Conservation (phyloP, 805 yeast species). For the Yarrowia keelungensis region DNA sequence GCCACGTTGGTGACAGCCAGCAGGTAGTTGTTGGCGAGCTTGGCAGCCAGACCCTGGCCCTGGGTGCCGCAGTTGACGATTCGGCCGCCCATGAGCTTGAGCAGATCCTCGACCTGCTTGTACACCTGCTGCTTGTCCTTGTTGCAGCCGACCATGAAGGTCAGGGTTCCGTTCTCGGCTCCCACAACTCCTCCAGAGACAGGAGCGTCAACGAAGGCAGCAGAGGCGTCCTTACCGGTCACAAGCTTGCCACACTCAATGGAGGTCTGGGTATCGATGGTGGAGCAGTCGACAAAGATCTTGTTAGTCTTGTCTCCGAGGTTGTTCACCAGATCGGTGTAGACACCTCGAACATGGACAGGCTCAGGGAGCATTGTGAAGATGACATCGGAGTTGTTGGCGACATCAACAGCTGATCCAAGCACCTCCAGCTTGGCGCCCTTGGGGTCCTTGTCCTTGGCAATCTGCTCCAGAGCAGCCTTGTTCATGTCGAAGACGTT, state of each 20-base stretch:
- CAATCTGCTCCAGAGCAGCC: conserved; percentile 45
- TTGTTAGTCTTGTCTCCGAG: conserved; percentile 43
- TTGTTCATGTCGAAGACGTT: conserved; percentile 55
- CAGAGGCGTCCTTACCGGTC: conserved; percentile 51
- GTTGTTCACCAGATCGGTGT: conserved; percentile 51
- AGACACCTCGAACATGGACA: conserved; percentile 55
- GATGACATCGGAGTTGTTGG: conserved; percentile 47
- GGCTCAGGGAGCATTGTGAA: conserved; percentile 65
- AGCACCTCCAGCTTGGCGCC: conserved; percentile 45
- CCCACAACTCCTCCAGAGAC: conserved; percentile 65
- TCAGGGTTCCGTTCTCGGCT: conserved; percentile 59
- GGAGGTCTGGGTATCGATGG: conserved; percentile 60
- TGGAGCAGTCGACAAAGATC: conserved; percentile 58
- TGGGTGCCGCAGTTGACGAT: conserved; percentile 60
- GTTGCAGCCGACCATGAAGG: conserved; percentile 60
- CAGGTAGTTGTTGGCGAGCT: conserved; percentile 60
- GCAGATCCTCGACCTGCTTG: conserved; percentile 42
- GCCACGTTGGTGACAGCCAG: conserved; percentile 62
- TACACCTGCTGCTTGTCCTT: conserved; percentile 42
- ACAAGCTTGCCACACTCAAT: conserved; percentile 52
- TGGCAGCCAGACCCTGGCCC: conserved; percentile 63
- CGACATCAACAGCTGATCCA: conserved; percentile 44
- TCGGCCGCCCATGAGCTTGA: conserved; percentile 57
- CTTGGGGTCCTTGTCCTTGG: conserved; percentile 46
- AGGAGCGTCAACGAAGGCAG: conserved; percentile 59